Evolutionary conservation across 495 filamentous ascomycete genomes (phyloP).

Genomic region (Physcia stellaris): DNA sequence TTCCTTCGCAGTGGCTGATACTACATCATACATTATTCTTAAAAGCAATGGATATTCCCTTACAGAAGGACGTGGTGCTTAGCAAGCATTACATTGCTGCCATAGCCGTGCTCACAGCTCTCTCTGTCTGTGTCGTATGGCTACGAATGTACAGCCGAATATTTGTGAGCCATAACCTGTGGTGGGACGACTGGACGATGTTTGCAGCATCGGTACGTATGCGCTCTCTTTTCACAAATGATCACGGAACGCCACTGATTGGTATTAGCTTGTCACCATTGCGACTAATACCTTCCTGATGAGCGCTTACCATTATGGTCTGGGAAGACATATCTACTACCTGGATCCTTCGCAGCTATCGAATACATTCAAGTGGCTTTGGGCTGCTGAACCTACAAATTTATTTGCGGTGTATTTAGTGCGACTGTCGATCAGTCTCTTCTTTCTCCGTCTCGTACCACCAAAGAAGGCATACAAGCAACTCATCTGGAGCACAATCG

Average conservation of each 20-base stretch:
- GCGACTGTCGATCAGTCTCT: slow-evolving; percentile 7
- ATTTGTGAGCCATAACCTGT: slow-evolving; percentile 5
- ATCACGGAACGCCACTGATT: background rate
- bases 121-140: slow-evolving; percentile 5
- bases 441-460: slow-evolving; percentile 8
- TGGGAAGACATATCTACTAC: slow-evolving; percentile 5
- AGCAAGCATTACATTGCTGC: slow-evolving; percentile 5
- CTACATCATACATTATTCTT: too few relatives aligned
- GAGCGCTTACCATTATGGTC: slow-evolving; percentile 5
- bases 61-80: slow-evolving; percentile 3
- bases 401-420: slow-evolving; percentile 6
- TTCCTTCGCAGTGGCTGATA: too few relatives aligned
- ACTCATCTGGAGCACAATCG: slow-evolving; percentile 6
- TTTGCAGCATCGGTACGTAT: slow-evolving; percentile 14
- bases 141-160: slow-evolving; percentile 7
- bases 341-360: background rate
- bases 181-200: slow-evolving; percentile 11
- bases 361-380: slow-evolving; percentile 7
- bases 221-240: background rate
- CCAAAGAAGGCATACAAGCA: slow-evolving; percentile 5
- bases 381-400: slow-evolving; percentile 7
- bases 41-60: too few relatives aligned
- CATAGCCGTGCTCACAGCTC: slow-evolving; percentile 4
- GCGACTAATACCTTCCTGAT: slow-evolving; percentile 8
- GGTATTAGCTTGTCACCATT: slow-evolving; percentile 3